Conservation (phyloP, 2,329 filamentous ascomycete species). For the Epichloe elymi region DNA sequence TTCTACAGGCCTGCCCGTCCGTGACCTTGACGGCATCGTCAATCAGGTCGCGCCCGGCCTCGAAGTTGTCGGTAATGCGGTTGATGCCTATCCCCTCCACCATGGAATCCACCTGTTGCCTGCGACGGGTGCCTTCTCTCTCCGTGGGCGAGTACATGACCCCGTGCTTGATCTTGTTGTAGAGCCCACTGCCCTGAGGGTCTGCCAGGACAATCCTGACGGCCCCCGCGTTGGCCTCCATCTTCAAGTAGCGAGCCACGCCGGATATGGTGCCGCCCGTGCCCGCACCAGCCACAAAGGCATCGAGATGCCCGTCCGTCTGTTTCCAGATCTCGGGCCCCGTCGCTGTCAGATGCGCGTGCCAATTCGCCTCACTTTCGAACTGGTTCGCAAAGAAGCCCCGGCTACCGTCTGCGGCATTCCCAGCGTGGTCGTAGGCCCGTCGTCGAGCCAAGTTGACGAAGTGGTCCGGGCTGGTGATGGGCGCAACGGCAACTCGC, state of each 20-base stretch:
- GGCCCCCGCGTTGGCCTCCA: slow-evolving; percentile 41
- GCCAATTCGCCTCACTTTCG: slow-evolving; percentile 79
- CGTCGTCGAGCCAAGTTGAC: slow-evolving; percentile 78
- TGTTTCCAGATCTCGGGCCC: slow-evolving; percentile 83
- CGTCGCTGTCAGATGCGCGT: slow-evolving; percentile 68
- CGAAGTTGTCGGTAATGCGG: slow-evolving; percentile 85
- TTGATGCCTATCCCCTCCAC: slow-evolving; percentile 96
- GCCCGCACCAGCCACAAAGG: slow-evolving; percentile 85
- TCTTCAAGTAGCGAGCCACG: slow-evolving; percentile 72
- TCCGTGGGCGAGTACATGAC: slow-evolving; percentile 93
- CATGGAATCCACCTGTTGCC: slow-evolving; percentile 88
- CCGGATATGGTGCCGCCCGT: slow-evolving; percentile 91
- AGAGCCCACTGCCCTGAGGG: slow-evolving; percentile 85
- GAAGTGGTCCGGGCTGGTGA: slow-evolving; percentile 86
- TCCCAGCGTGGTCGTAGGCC: slow-evolving; percentile 58
- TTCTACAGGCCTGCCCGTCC: slow-evolving; percentile 76
- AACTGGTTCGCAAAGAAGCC: slow-evolving; percentile 97
- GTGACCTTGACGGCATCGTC: slow-evolving; percentile 83
- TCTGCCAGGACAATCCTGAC: slow-evolving; percentile 75
- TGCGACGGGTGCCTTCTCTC: slow-evolving; percentile 74
- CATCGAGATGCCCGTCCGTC: slow-evolving; percentile 60
- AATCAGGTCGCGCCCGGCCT: slow-evolving; percentile 71
- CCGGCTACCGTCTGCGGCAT: slow-evolving; percentile 44
- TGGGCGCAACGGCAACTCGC: slow-evolving; percentile 78
- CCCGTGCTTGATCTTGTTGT: slow-evolving; percentile 81